Conservation (phyloP, 129 eudicot species). For the Flaveria sonorensis region DNA sequence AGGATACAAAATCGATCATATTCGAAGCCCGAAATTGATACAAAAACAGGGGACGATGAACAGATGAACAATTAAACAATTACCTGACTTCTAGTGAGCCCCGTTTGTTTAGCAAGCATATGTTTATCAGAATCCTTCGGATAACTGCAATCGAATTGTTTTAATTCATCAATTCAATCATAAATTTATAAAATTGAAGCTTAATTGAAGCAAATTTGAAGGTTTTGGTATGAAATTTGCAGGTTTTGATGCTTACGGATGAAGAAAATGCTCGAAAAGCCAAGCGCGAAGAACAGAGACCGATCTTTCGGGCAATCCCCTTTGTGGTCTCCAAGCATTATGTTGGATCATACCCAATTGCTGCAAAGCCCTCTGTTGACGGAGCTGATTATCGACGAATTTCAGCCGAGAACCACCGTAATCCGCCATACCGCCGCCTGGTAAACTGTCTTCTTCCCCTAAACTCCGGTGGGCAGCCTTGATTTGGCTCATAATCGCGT, state of each 20-base stretch:
- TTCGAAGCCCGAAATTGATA: not conserved
- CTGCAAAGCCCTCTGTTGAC: constrained; percentile 92
- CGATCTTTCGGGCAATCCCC: constrained; percentile 92
- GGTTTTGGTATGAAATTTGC: too few relatives aligned
- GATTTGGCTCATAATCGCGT: constrained; percentile 72
- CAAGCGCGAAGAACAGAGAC: constrained; percentile 98
- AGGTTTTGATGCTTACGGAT: constrained; percentile 65
- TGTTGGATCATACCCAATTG: constrained; percentile 94
- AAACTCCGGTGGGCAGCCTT: constrained; percentile 62
- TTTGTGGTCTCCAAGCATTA: constrained; percentile 97
- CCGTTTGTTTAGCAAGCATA: constrained; percentile 93
- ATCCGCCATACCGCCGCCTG: constrained; percentile 35
- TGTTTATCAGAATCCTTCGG: constrained; percentile 95
- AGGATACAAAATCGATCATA: not conserved
- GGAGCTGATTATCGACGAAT: constrained; percentile 74
- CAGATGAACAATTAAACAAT: constrained; percentile 7
- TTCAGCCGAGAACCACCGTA: constrained; percentile 71
- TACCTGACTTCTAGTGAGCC: constrained; percentile 91
- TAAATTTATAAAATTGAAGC: not conserved
- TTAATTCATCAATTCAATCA: not conserved
- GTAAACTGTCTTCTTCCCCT: constrained; percentile 67
- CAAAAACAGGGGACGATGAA: not conserved
- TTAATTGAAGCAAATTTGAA: not conserved
- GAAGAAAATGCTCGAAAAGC: constrained; percentile 94
- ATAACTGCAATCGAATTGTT: constrained; percentile 50